phyloP scores from a whole-genome alignment of 2,329 filamentous ascomycete species.

The Colletotrichum cuscutae region DNA sequence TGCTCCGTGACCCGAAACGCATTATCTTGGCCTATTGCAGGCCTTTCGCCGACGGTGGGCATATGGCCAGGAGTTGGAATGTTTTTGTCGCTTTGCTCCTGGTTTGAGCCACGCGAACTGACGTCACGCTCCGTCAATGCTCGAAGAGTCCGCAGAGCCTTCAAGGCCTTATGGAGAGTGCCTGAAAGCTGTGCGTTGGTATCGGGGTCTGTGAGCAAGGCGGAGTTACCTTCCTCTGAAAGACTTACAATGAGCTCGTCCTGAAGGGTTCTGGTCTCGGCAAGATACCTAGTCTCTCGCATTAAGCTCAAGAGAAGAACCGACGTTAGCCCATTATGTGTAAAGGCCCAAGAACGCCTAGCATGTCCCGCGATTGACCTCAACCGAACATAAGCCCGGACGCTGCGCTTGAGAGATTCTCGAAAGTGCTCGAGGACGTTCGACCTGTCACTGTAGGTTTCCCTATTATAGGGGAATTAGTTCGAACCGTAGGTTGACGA shows the following conservation, averaged over 20 bases:
- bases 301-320: constrained; percentile 25
- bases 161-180: neutral
- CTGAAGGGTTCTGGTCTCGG: neutral
- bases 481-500: too few relatives aligned
- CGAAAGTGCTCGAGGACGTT: constrained; percentile 12
- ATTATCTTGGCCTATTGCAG: neutral
- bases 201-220: neutral
- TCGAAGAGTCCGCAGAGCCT: neutral
- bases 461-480: too few relatives aligned
- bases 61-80: neutral
- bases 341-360: constrained; percentile 29
- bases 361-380: constrained; percentile 24
- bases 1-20: neutral
- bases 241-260: constrained; percentile 1
- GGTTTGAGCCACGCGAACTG: neutral
- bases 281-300: constrained; percentile 23
- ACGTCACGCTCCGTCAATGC: neutral
- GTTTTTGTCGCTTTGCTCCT: neutral
- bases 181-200: neutral
- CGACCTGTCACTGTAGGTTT: neutral
- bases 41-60: neutral
- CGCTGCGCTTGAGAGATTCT: constrained; percentile 19
- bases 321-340: constrained; percentile 29
- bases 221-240: neutral
- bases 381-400: constrained; percentile 23